Evolutionary conservation across 148 eudicot species (phyloP), one percentile per base, ranked within the genome.

Genomic region (Nepenthes mirabilis): DNA sequence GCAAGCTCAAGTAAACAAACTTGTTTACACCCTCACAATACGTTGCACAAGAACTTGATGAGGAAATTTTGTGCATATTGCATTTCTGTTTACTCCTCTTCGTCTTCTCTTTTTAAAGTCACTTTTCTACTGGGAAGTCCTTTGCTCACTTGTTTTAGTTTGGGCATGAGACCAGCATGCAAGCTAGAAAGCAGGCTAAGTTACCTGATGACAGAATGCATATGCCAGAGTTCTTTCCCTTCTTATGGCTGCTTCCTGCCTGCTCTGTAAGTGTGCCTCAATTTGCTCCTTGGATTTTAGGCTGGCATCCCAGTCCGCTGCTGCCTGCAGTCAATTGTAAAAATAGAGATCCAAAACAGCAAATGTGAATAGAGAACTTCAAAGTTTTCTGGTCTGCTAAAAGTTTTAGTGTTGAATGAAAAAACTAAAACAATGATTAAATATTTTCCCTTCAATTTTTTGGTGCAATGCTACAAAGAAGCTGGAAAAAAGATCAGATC

Each of bases 141-240:
- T 49, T 59, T 13, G 36, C 49, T 4, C n/a, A 14, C 36, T 51
- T 12, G 11, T 50, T 37, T 52, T 64, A 37, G 23, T 33, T 58
- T 59, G 52, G 54, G 52, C n/a, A 70, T 11, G 57, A 52, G 57
- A 55, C 59, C 55, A 33, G 63, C 61, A 64, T 57, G 57, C 14
- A 67, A 36, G n/a, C 9, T 23, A 45, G 59, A 50, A 59, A 56
- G 43, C 65, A 67, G 63, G 52, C 62, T 56, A 64, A 34, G 59
- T 69, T 85, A 91, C 97, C 95, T 91, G 97, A 77, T 91, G 96
- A 54, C 43, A 37, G 58, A 63, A 53, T 7, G 66, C 56, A 63
- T 54, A 53, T 5, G 58, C 58, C 66, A 54, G 1, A 63, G 58
- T 50, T 43, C 58, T 53, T 33, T 63, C 58, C n/a, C 58, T 53